These are phyloP conservation scores for Globisporangium iwayamae DNA, from an alignment of 352 stramenopile species.

Conservation along the genomic window DNA sequence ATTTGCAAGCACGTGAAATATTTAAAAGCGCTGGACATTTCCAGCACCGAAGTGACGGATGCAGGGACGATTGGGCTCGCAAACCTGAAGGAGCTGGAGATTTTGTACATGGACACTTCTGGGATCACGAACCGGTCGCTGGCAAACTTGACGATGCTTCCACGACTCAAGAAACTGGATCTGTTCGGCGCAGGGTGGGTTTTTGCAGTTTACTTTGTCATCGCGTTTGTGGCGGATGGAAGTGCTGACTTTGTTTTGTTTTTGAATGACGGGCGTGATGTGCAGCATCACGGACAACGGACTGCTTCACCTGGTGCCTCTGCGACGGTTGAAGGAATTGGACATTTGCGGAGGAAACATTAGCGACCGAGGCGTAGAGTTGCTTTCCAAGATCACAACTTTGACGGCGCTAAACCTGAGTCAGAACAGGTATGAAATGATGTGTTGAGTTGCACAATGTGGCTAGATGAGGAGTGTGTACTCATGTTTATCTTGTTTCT, in stretches of 20 bases:
- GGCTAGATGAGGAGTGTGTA: background rate
- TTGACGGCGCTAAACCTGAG: constrained; percentile 77
- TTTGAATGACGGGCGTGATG: constrained; percentile 8
- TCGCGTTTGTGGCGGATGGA: background rate
- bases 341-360: constrained; percentile 68
- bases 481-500: background rate
- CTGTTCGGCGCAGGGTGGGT: constrained; percentile 72
- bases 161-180: constrained; percentile 53
- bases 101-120: constrained; percentile 59
- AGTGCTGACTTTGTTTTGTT: background rate
- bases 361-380: constrained; percentile 60
- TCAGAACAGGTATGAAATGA: constrained; percentile 55
- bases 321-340: constrained; percentile 53
- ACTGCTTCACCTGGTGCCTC: constrained; percentile 49
- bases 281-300: constrained; percentile 66
- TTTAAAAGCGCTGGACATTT: constrained; percentile 60
- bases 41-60: constrained; percentile 70
- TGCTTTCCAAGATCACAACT: constrained; percentile 72
- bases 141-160: constrained; percentile 47
- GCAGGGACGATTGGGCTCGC: constrained; percentile 40
- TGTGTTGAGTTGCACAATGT: background rate
- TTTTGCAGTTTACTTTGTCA: background rate
- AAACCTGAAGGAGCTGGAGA: constrained; percentile 47
- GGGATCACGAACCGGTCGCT: constrained; percentile 66
- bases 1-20: constrained; percentile 47